Evolutionary conservation across 75 land plant genomes (phyloP).

Genomic region (Larix kaempferi): DNA sequence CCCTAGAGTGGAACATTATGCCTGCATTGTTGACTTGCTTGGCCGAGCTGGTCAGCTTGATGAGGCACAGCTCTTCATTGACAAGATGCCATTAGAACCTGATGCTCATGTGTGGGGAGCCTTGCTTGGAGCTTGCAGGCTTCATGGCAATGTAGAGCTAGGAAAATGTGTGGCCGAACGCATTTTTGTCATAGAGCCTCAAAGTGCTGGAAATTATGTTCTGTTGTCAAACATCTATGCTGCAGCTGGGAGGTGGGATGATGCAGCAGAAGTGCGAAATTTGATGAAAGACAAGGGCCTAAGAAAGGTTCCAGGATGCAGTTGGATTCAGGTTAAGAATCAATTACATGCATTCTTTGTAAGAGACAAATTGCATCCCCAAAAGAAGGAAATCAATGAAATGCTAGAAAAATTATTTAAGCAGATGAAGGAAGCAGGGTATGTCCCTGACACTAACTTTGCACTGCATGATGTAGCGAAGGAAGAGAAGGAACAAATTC

Average conservation of each 20-base stretch:
- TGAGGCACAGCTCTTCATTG: conserved; percentile 28
- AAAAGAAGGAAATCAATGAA: conserved; percentile 5
- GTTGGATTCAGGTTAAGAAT: conserved; percentile 24
- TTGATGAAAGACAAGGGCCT: conserved; percentile 1
- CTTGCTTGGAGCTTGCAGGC: conserved; percentile 43
- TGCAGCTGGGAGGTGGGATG: conserved; percentile 24
- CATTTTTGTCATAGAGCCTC: conserved; percentile 16
- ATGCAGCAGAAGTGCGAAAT: conserved; percentile 1
- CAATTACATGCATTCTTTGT: not conserved
- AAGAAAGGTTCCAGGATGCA: conserved; percentile 35
- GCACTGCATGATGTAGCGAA: not conserved
- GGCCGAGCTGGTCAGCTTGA: conserved; percentile 41
- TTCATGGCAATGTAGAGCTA: conserved; percentile 26
- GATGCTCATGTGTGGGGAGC: conserved; percentile 42
- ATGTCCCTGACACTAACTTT: not conserved
- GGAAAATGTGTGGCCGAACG: conserved; percentile 18
- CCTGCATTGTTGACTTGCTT: conserved; percentile 46
- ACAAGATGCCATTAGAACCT: conserved; percentile 19
- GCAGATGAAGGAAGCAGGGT: conserved; percentile 1
- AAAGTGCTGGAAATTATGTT: conserved; percentile 29
- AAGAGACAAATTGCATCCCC: not conserved
- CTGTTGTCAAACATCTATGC: conserved; percentile 39
- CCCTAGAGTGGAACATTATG: conserved; percentile 45
- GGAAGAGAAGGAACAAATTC: not conserved
- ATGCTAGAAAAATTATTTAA: not conserved